Evolutionary conservation across 805 yeast species (phyloP), one percentile per base, ranked within the genome.

Genomic region (Scheffersomyces amazonensis): DNA sequence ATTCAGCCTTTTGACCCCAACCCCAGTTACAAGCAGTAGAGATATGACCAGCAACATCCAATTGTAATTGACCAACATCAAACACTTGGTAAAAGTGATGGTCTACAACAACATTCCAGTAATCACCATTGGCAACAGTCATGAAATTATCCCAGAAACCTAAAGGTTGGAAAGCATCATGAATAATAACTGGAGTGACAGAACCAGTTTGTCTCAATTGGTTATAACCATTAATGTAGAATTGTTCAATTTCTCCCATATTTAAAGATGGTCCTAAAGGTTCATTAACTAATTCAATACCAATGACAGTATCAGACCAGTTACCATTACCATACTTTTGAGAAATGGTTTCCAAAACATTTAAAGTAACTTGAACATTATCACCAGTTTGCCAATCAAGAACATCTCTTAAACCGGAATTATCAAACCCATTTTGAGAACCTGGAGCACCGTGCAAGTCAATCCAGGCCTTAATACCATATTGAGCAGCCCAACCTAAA

Each of bases 381-480:
- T 73, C 69, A 23, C 68, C 72, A 32, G 71, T 55, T 52, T 74
- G 83, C 78, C 85, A 88, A 2, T 60, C 60, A 34, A 70, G 54
- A 2, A 51, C 28, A 55, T 83, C 96, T 52, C 96, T 76, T 45
- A 77, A 66, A 19, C 98, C 98, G 7, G 96, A 87, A 69, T 90
- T 90, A 62, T 90, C 98, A 54, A 88, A 91, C 11, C 97, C 97
- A 58, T 90, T 90, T 62, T 90, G 98, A 16, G 96, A 85, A 16
- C 96, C 97, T 23, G 96, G 95, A n/a, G 85, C 95, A 45, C 97
- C 97, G 58, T 90, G 98, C 53, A 90, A 64, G 60, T 91, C 97
- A 31, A 90, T 74, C 96, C 96, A 88, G 17, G 80, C 95, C 55
- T 81, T 81, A 46, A 90, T 55, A 29, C 71, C 74, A 47, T 80